Evolutionary conservation across 805 yeast genomes (phyloP).

Genomic region (Candida berthetii): DNA sequence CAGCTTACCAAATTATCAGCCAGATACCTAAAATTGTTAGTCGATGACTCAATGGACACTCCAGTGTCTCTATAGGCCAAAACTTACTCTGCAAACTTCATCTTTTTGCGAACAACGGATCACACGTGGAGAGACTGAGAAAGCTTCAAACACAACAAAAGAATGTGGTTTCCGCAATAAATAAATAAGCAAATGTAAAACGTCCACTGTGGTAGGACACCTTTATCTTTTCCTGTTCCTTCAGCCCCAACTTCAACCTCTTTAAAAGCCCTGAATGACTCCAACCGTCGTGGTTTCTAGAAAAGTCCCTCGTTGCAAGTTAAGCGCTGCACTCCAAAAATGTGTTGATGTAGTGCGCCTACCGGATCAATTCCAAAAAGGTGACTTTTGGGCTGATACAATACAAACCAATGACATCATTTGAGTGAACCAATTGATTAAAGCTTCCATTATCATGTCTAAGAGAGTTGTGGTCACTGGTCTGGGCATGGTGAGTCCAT

Average conservation of each 20-base stretch:
- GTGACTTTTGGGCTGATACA: background rate
- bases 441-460: background rate
- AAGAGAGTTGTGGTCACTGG: slow-evolving; percentile 87
- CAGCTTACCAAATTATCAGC: slow-evolving; percentile 2
- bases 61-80: background rate
- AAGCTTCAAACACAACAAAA: no score
- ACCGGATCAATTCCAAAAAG: background rate
- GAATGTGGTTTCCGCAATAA: background rate
- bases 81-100: slow-evolving; percentile 14
- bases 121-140: background rate
- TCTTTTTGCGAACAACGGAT: background rate
- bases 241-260: no score
- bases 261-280: no score
- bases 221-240: no score
- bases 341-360: background rate
- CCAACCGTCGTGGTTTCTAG: no score
- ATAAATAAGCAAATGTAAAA: no score
- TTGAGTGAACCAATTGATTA: no score
- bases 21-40: slow-evolving; percentile 1
- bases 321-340: background rate
- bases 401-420: no score
- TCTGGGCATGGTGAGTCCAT: slow-evolving; percentile 77
- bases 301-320: no score
- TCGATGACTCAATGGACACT: background rate
- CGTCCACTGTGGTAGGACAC: no score